Percentiles rank a stretch among this genome's conserved stretches.
Evolutionary conservation across 768 basidiomycete genomes (phyloP).

Genomic region (Termitomyces heimii): DNA sequence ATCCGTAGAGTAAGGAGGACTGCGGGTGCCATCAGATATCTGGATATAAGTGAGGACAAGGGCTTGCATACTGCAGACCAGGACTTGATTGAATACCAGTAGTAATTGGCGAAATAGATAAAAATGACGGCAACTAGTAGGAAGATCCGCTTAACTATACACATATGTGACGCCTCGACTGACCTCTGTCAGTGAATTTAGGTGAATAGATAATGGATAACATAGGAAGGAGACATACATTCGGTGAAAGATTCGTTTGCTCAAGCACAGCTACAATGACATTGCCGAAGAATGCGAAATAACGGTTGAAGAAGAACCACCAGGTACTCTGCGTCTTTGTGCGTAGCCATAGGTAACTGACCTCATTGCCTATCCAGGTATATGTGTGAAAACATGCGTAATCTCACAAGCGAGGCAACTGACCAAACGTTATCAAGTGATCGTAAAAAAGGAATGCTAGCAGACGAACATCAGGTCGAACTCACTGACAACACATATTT

Average conservation of each 20-base stretch:
- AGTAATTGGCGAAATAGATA: slow-evolving; percentile 34
- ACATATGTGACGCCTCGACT: not conserved
- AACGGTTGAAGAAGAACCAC: slow-evolving; percentile 46
- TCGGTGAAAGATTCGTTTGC: slow-evolving; percentile 19
- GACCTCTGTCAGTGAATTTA: slow-evolving; percentile 11
- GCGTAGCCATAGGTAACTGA: slow-evolving; percentile 38
- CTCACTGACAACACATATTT: not conserved
- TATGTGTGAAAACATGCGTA: not conserved
- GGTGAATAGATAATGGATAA: not conserved
- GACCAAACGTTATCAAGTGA: slow-evolving; percentile 31
- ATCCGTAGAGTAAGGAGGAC: slow-evolving; percentile 42
- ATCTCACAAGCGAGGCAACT: not conserved
- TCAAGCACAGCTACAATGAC: slow-evolving; percentile 23
- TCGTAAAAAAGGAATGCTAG: slow-evolving; percentile 33
- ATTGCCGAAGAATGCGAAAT: slow-evolving; percentile 37
- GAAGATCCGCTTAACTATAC: not conserved
- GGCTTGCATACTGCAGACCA: slow-evolving; percentile 36
- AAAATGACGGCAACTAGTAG: slow-evolving; percentile 32
- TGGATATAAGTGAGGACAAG: not conserved
- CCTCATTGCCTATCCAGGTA: slow-evolving; percentile 26
- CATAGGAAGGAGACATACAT: slow-evolving; percentile 13
- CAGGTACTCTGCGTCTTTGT: slow-evolving; percentile 31
- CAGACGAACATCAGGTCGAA: not conserved
- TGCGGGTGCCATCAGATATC: slow-evolving; percentile 9
- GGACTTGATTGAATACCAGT: slow-evolving; percentile 36